Conservation (phyloP, 352 stramenopile genomes). For the Phytophthora tubulina region DNA sequence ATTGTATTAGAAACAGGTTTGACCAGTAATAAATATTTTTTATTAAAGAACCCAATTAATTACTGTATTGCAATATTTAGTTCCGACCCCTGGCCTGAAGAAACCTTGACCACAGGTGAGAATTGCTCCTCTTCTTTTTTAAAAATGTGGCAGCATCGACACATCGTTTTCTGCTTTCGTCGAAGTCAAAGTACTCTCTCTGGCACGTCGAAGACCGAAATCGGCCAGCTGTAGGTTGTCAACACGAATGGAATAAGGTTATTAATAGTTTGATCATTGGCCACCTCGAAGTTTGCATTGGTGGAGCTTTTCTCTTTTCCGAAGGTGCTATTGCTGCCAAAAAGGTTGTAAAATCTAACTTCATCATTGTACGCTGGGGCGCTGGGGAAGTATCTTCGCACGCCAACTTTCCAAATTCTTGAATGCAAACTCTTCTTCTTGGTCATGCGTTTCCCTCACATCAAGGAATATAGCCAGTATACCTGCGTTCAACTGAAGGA, state of each 20-base stretch:
- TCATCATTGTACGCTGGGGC: conserved; percentile 38
- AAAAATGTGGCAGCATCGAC: conserved; percentile 55
- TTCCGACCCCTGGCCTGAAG: neutral
- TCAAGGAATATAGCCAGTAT: no score
- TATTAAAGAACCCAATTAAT: no score
- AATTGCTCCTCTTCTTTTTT: conserved; percentile 36
- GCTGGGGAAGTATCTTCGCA: conserved; percentile 27
- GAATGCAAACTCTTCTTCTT: conserved; percentile 46
- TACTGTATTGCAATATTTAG: no score
- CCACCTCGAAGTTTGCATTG: neutral
- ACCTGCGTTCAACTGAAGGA: no score
- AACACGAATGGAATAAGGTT: conserved; percentile 50
- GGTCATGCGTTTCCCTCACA: conserved; percentile 19
- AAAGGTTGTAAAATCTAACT: conserved; percentile 47
- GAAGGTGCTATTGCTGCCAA: conserved; percentile 33
- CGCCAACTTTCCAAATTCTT: conserved; percentile 50
- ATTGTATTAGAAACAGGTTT: no score
- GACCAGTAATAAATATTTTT: no score
- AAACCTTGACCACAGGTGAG: conserved; percentile 10
- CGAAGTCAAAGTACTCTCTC: conserved; percentile 71
- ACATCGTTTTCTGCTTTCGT: conserved; percentile 70
- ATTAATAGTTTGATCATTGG: no score
- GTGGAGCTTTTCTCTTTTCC: conserved; percentile 27
- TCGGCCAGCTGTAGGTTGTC: conserved; percentile 59
- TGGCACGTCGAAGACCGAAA: conserved; percentile 57